These are phyloP conservation scores for Bauhinia variegata DNA, from an alignment of 306 rosid species.

Conservation along the genomic window DNA sequence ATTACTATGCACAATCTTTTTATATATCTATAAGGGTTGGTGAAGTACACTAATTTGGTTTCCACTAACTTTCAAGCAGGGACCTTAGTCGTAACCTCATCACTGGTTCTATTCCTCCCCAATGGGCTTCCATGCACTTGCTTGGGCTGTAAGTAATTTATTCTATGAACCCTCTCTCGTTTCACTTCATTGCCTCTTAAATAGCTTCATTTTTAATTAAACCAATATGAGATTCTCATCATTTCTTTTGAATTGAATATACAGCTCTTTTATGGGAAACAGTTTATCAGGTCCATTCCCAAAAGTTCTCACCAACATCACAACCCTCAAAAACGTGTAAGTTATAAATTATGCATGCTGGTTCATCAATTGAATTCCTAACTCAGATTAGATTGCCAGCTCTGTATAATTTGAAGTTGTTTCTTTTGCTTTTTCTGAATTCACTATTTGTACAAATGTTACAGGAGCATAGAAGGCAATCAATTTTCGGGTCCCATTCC, in stretches of 20 bases:
- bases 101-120: conserved; percentile 68
- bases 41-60: conserved; percentile 32
- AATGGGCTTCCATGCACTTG: conserved; percentile 77
- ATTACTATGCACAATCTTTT: conserved; percentile 13
- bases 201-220: conserved; percentile 22
- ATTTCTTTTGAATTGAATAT: conserved; percentile 35
- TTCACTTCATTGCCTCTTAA: conserved; percentile 16
- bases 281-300: conserved; percentile 91
- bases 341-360: conserved; percentile 29
- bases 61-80: conserved; percentile 43
- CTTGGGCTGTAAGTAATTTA: conserved; percentile 66
- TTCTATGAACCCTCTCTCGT: conserved; percentile 29
- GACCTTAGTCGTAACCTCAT: conserved; percentile 80
- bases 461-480: conserved; percentile 95
- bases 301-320: conserved; percentile 70
- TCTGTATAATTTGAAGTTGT: conserved; percentile 21
- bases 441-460: conserved; percentile 30
- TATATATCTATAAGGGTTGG: too few species aligned
- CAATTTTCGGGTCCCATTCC: conserved; percentile 70
- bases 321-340: conserved; percentile 83
- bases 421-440: conserved; percentile 17
- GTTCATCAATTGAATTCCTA: background rate
- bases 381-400: conserved; percentile 2
- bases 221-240: conserved; percentile 11
- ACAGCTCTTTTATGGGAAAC: conserved; percentile 92